phyloP scores from a whole-genome alignment of 2,329 filamentous ascomycete species.

The Penicillium brevicompactum region DNA sequence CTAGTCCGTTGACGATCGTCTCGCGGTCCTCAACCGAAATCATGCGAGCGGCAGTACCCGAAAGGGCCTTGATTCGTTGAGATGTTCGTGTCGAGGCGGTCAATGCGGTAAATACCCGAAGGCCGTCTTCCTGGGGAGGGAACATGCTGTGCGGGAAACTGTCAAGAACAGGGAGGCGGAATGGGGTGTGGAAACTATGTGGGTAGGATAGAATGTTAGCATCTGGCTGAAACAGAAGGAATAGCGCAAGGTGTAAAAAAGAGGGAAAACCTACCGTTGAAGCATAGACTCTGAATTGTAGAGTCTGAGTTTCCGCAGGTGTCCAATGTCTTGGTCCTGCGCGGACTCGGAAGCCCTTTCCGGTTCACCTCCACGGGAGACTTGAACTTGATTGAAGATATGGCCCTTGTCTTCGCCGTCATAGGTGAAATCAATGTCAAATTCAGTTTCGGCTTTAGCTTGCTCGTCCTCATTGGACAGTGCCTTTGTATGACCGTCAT shows the following conservation, averaged over 20 bases:
- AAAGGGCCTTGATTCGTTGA: conserved; percentile 66
- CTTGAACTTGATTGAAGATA: conserved; percentile 41
- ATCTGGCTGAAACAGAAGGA: conserved; percentile 11
- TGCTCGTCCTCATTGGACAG: conserved; percentile 11
- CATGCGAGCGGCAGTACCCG: conserved; percentile 62
- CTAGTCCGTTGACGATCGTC: conserved; percentile 75
- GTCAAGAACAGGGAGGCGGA: conserved; percentile 76
- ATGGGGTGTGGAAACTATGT: conserved; percentile 40
- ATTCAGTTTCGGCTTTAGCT: conserved; percentile 31
- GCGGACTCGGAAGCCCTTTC: conserved; percentile 13
- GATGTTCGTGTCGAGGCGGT: conserved; percentile 76
- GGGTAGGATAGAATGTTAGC: not conserved
- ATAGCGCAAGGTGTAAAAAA: not conserved
- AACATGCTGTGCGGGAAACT: conserved; percentile 81
- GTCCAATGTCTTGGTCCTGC: conserved; percentile 26
- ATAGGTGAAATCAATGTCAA: conserved; percentile 44
- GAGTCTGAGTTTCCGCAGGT: conserved; percentile 32
- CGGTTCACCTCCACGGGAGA: conserved; percentile 30
- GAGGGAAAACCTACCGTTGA: conserved; percentile 30
- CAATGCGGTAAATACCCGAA: conserved; percentile 57
- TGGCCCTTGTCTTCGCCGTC: conserved; percentile 29
- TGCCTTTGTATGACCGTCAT: conserved; percentile 6
- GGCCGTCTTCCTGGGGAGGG: conserved; percentile 49
- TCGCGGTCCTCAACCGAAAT: conserved; percentile 80
- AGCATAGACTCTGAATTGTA: conserved; percentile 38